Evolutionary conservation across 768 basidiomycete species (phyloP).

Genomic region (Pisolithus tinctorius): DNA sequence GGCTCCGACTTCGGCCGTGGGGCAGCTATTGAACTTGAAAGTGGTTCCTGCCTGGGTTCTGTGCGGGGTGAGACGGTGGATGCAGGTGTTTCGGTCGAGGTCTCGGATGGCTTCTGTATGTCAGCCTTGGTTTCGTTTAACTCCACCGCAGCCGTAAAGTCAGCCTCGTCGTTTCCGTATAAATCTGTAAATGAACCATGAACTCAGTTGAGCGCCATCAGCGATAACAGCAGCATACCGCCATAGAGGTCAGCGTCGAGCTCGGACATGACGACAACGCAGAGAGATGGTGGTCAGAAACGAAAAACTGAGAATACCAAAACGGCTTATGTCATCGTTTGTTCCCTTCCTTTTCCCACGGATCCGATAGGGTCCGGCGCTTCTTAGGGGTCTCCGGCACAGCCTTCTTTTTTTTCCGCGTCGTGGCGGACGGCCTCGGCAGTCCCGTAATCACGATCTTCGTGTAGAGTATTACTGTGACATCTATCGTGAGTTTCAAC

Average conservation of each 20-base stretch:
- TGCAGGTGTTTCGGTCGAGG: conserved; percentile 15
- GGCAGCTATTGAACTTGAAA: conserved; percentile 5
- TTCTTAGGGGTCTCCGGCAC: too few relatives aligned
- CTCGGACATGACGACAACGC: conserved; percentile 53
- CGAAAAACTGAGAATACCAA: conserved; percentile 14
- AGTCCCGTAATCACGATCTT: background rate
- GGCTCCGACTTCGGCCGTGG: conserved; percentile 9
- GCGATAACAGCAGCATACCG: conserved; percentile 39
- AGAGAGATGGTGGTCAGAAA: conserved; percentile 26
- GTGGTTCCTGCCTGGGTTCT: conserved; percentile 15
- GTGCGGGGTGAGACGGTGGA: conserved; percentile 12
- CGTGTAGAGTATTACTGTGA: background rate
- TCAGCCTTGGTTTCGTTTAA: conserved; percentile 27
- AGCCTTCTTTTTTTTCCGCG: too few relatives aligned
- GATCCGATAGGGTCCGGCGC: conserved; percentile 7
- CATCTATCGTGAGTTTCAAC: background rate
- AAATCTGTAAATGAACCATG: conserved; percentile 42
- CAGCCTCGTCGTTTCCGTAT: conserved; percentile 57
- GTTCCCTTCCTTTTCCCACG: conserved; percentile 17
- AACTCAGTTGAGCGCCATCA: background rate
- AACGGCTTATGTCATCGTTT: conserved; percentile 22
- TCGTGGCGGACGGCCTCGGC: too few relatives aligned
- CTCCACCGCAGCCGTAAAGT: conserved; percentile 45
- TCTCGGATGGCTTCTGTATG: conserved; percentile 22
- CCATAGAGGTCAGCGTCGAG: conserved; percentile 89